phyloP scores from a whole-genome alignment of 192 early-diverging fungal species.

The Coemansia biformis region DNA sequence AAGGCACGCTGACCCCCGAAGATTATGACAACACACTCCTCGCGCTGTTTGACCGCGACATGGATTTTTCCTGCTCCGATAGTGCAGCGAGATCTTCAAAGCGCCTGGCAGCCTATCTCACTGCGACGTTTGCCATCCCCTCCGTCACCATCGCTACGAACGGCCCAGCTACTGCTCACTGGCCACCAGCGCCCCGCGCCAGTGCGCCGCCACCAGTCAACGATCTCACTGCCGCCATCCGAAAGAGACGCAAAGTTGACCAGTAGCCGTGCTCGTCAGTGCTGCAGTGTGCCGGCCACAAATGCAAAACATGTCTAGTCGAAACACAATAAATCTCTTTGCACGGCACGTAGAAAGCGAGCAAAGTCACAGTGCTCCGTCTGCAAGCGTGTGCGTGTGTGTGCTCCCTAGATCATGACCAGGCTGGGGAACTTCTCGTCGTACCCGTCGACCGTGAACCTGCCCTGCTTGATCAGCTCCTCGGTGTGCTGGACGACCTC shows the following conservation, averaged over 20 bases:
- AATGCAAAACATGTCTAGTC: too few species aligned
- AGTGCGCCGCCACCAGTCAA: conserved; percentile 11
- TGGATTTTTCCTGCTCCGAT: conserved; percentile 35
- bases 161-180: conserved; percentile 8
- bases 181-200: not conserved
- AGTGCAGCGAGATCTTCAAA: conserved; percentile 15
- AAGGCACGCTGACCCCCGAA: conserved; percentile 20
- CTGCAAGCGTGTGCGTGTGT: too few species aligned
- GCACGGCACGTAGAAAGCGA: too few species aligned
- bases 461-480: conserved; percentile 85
- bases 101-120: conserved; percentile 15
- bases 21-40: conserved; percentile 31
- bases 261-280: not conserved
- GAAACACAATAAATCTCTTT: too few species aligned
- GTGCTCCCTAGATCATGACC: conserved; percentile 54
- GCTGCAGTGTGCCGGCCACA: not conserved
- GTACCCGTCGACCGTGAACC: conserved; percentile 91
- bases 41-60: conserved; percentile 27
- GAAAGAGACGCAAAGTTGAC: conserved; percentile 38
- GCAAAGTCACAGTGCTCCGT: too few species aligned
- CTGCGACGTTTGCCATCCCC: conserved; percentile 5
- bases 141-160: conserved; percentile 3
- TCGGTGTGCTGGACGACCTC: conserved; percentile 85
- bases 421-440: conserved; percentile 88
- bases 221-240: conserved; percentile 30